These are phyloP conservation scores for Teunomyces panamensis DNA, from an alignment of 805 yeast genomes.

Conservation along the genomic window DNA sequence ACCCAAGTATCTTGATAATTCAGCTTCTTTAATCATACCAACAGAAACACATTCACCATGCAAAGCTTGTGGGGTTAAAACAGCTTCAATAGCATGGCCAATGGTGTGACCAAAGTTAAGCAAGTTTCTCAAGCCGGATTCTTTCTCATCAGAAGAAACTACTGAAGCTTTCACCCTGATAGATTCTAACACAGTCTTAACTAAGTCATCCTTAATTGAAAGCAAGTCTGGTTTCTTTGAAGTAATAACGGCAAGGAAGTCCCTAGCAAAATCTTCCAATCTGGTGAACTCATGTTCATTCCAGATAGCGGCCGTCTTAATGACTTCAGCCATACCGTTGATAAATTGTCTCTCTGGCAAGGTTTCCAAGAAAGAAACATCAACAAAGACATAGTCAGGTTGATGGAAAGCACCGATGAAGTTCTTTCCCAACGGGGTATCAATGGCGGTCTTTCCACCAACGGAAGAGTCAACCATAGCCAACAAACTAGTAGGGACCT, in stretches of 20 bases:
- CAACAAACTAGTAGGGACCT: conserved; percentile 87
- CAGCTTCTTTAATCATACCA: conserved; percentile 94
- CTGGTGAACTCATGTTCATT: conserved; percentile 83
- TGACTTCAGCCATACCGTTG: conserved; percentile 97
- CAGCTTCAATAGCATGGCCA: conserved; percentile 98
- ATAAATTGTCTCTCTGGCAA: conserved; percentile 92
- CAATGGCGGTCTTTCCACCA: conserved; percentile 98
- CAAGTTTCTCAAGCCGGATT: conserved; percentile 87
- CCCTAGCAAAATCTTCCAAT: conserved; percentile 70
- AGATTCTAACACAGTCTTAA: conserved; percentile 78
- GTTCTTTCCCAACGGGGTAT: conserved; percentile 93
- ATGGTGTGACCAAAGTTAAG: conserved; percentile 95
- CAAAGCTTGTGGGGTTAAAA: conserved; percentile 89
- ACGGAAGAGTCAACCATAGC: conserved; percentile 98
- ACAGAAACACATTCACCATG: conserved; percentile 99
- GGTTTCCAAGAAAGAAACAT: conserved; percentile 80
- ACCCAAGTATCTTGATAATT: conserved; percentile 88
- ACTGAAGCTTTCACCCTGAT: conserved; percentile 91
- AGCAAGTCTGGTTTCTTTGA: conserved; percentile 48
- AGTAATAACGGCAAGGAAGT: conserved; percentile 64
- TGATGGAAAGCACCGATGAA: conserved; percentile 98
- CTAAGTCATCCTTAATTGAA: conserved; percentile 68
- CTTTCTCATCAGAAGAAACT: conserved; percentile 91
- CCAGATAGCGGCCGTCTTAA: conserved; percentile 98
- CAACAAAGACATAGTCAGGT: conserved; percentile 84